Percentiles rank a stretch among this genome's conserved stretches.
Conservation (phyloP, 208 protist genomes). For the Novymonas esmeraldas region DNA sequence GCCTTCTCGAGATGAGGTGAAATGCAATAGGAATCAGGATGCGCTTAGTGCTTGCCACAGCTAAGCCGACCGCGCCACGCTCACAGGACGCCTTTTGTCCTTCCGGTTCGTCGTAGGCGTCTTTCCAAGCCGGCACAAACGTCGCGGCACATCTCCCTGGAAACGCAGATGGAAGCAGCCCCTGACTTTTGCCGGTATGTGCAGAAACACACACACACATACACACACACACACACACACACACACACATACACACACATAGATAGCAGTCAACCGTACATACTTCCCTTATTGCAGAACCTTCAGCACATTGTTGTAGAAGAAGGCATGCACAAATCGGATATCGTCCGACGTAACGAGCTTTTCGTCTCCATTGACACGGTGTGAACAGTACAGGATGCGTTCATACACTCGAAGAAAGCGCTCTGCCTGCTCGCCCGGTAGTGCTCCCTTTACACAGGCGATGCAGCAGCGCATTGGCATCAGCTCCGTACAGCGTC, state of each 20-base stretch:
- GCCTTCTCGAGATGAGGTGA: background rate
- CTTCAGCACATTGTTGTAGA: constrained; percentile 84
- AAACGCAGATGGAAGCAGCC: background rate
- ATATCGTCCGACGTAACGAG: constrained; percentile 81
- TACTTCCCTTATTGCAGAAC: constrained; percentile 51
- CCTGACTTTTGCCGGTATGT: constrained; percentile 1
- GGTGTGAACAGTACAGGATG: constrained; percentile 75
- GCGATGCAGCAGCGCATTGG: constrained; percentile 88
- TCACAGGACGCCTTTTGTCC: no score
- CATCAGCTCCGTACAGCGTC: constrained; percentile 69
- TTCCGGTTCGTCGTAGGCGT: no score
- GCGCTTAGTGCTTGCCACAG: no score
- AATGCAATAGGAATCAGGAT: no score
- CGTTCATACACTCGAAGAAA: constrained; percentile 84
- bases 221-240: background rate
- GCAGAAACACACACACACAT: background rate
- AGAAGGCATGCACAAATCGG: constrained; percentile 89
- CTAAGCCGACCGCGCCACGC: no score
- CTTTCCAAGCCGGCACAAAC: no score
- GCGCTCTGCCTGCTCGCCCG: constrained; percentile 52
- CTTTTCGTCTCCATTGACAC: constrained; percentile 56
- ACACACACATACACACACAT: background rate
- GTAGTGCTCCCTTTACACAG: constrained; percentile 74
- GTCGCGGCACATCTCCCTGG: background rate
- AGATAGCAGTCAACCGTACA: no score